Base-by-base conservation (phyloP, 345 rosid genomes). In the Reutealis trisperma region DNA sequence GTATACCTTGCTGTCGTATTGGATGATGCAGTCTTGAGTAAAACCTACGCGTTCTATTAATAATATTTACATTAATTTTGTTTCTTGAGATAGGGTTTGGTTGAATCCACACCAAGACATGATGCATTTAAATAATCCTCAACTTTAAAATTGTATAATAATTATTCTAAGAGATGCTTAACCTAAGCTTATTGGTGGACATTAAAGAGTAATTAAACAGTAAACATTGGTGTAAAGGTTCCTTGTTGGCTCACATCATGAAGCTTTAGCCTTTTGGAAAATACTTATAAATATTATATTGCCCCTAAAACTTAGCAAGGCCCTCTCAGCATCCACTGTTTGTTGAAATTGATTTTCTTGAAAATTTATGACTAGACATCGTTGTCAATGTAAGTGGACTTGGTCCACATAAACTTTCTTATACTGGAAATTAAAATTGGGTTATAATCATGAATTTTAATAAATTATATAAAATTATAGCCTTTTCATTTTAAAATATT, bases 1-100 rank as follows among this genome's bases (percentile, higher is more conserved):
- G 1, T 62, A 76, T 18, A 14, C 15, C 1, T 12, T 61, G 80
- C 76, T 80, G 76, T 24, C 82, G 78, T 63, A 75, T 37, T 1
- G 78, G n/a, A 58, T 84, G 84, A 78, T n/a, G 82, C 30, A 63
- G 57, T 51, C 60, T 71, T 54, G 59, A 80, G 79, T 55, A 77
- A 60, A 77, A 64, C 44, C 32, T 54, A 69, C 22, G 64, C 57
- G 3, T 41, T 37, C 0, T 49, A 51, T 58, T 57, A 34, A 34
- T 37, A 54, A 14, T 24, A 16, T 58, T 32, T 3, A 52, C 21
- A 45, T 21, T 6, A 32, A 59, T 69, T 69, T 45, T 19, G 12
- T 69, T 58, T 64, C 16, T 16, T 58, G 13, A 8, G 1, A n/a
- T 52, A 54, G 52, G 60, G 25, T 67, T 75, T 51, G 71, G 80